phyloP scores from a whole-genome alignment of 192 early-diverging fungal species.

The Backusella circina region DNA sequence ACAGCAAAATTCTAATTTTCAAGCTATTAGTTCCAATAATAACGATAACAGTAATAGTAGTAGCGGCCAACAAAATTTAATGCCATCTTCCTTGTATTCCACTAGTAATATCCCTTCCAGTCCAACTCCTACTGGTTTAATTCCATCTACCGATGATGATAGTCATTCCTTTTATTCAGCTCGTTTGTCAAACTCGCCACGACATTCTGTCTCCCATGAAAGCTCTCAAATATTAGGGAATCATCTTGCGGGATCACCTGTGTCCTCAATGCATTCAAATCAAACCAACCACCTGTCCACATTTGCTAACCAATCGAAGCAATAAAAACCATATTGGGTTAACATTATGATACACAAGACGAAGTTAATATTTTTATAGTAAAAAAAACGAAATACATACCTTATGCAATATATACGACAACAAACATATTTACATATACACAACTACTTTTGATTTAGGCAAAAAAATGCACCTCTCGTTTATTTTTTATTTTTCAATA shows the following conservation, averaged over 20 bases:
- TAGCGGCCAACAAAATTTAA: neutral
- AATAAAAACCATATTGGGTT: neutral
- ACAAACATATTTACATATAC: neutral
- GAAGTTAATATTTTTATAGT: neutral
- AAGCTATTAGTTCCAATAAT: neutral
- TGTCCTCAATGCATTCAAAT: neutral
- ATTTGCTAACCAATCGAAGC: neutral
- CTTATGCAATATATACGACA: neutral
- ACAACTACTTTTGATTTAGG: neutral
- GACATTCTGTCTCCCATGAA: neutral
- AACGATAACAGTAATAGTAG: neutral
- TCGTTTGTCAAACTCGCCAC: neutral
- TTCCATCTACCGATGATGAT: constrained; percentile 15
- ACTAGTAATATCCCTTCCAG: constrained; percentile 17
- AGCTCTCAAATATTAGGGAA: neutral
- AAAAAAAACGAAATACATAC: neutral
- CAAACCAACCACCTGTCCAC: neutral
- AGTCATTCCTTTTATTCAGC: constrained; percentile 8
- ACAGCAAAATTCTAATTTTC: neutral
- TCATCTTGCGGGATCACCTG: neutral
- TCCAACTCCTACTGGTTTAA: constrained; percentile 15
- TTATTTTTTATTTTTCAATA: neutral
- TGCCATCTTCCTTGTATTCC: neutral
- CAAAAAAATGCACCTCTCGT: neutral
- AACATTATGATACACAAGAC: neutral